A percentile compares a stretch with the other conserved stretches of the same genome.
Conservation (phyloP, 495 filamentous ascomycete genomes). For the Podospora didyma region DNA sequence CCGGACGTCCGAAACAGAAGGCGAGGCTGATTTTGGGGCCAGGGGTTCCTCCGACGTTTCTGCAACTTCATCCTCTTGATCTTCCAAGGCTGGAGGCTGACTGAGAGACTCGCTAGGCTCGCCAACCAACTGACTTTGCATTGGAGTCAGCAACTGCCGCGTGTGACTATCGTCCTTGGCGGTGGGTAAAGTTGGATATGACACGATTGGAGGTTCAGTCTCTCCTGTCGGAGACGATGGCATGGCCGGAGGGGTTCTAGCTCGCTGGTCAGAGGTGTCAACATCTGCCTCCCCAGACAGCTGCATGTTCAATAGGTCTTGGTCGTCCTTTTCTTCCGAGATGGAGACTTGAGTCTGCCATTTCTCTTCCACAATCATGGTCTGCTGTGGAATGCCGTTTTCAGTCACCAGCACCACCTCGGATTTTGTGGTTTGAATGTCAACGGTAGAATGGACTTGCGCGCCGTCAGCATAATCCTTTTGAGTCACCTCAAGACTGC, state of each 20-base stretch:
- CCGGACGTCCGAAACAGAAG: neutral
- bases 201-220: neutral
- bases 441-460: too few relatives aligned
- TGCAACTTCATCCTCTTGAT: neutral
- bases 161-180: neutral
- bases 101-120: neutral
- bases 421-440: too few relatives aligned
- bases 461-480: too few relatives aligned
- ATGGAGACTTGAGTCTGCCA: neutral
- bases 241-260: neutral
- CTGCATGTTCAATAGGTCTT: neutral
- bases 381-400: too few relatives aligned
- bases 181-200: neutral
- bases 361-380: neutral
- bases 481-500: too few relatives aligned
- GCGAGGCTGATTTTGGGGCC: neutral
- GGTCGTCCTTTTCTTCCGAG: neutral
- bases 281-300: neutral
- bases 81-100: neutral
- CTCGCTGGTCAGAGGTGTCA: neutral
- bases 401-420: too few relatives aligned
- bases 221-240: neutral
- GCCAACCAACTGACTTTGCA: constrained; percentile 7
- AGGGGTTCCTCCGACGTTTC: neutral
- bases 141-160: constrained; percentile 3